Percentiles rank a stretch among this genome's conserved stretches.
Conservation (phyloP, 768 basidiomycete species). For the Boletus patriciae region DNA sequence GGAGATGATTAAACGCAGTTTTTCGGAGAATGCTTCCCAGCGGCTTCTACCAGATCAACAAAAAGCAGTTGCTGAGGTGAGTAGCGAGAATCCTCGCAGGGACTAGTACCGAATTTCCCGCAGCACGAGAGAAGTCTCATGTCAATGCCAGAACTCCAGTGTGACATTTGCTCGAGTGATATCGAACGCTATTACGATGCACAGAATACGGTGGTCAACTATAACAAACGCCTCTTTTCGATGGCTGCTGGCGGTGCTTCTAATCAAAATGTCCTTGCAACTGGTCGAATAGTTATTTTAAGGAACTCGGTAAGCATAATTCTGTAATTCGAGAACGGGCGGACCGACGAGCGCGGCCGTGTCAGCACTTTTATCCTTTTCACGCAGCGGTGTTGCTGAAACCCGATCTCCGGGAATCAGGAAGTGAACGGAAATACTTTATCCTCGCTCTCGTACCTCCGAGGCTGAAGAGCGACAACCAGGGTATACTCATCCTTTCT, state of each 20-base stretch:
- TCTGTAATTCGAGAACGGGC: background rate
- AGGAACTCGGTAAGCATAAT: conserved; percentile 68
- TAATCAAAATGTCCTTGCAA: conserved; percentile 62
- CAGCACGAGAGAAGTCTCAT: conserved; percentile 74
- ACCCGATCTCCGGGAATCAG: conserved; percentile 51
- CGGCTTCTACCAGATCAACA: conserved; percentile 91
- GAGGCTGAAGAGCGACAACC: conserved; percentile 53
- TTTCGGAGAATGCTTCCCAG: conserved; percentile 97
- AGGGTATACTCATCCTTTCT: conserved; percentile 41
- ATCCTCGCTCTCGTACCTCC: conserved; percentile 71
- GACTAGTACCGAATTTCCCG: conserved; percentile 5
- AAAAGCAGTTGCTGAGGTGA: conserved; percentile 78
- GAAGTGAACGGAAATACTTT: conserved; percentile 57
- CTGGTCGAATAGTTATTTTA: conserved; percentile 82
- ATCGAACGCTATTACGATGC: conserved; percentile 78
- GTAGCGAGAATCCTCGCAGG: conserved; percentile 19
- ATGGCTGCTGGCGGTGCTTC: conserved; percentile 60
- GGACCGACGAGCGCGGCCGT: background rate
- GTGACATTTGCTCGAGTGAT: conserved; percentile 66
- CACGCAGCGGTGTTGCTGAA: conserved; percentile 74
- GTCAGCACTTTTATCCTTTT: conserved; percentile 72
- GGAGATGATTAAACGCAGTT: conserved; percentile 99
- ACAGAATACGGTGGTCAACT: conserved; percentile 56
- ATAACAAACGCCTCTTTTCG: conserved; percentile 62
- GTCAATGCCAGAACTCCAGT: conserved; percentile 62